Evolutionary conservation across 345 rosid genomes (phyloP).

Genomic region (Lenwebbia sp.): DNA sequence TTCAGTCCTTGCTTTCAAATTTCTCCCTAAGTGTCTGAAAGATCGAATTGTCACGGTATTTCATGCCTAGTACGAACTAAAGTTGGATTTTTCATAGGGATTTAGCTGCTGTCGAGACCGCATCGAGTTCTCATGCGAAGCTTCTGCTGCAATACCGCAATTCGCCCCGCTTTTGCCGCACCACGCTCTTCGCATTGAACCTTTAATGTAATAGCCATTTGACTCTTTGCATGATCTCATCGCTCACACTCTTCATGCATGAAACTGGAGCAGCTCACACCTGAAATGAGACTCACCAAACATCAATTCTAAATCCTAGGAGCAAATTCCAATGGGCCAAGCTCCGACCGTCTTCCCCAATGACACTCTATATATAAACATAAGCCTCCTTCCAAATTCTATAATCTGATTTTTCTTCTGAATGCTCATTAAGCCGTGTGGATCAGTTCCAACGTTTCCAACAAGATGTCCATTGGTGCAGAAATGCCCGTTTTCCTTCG

Average conservation of each 20-base stretch:
- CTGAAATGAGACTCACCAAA: neutral
- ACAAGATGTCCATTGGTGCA: constrained; percentile 26
- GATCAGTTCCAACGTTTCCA: neutral
- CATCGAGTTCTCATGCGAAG: neutral
- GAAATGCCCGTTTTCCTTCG: constrained; percentile 46
- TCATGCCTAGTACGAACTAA: neutral
- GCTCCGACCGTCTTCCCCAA: neutral
- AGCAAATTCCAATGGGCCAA: neutral
- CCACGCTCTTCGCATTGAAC: neutral
- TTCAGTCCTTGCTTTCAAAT: neutral
- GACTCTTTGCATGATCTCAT: neutral
- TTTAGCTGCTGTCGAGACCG: neutral
- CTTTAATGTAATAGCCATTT: neutral
- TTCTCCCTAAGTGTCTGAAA: neutral
- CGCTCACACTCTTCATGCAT: neutral
- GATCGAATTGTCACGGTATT: neutral
- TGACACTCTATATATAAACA: neutral
- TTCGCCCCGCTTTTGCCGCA: neutral
- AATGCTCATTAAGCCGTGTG: neutral
- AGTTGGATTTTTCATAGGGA: neutral
- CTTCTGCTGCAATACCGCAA: rapidly evolving
- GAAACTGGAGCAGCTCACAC: neutral
- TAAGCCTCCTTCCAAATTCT: neutral
- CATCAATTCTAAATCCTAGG: neutral
- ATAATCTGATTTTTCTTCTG: neutral